phyloP scores from a whole-genome alignment of 768 basidiomycete species.

The Sutorius australiensis region DNA sequence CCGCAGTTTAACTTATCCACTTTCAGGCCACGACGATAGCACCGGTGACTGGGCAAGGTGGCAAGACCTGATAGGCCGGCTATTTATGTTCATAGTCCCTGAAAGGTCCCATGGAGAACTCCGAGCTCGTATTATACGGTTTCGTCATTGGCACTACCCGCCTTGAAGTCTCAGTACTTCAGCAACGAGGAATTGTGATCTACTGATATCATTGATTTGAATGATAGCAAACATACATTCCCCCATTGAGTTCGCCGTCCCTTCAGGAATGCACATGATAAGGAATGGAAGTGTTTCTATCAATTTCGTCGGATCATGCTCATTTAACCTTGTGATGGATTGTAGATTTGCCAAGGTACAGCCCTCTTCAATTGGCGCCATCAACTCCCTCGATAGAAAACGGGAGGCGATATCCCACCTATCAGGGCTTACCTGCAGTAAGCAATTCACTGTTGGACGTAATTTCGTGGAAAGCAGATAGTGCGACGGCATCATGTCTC shows the following conservation, averaged over 20 bases:
- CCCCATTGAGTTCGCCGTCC: no score
- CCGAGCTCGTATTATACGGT: not conserved
- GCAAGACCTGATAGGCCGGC: not conserved
- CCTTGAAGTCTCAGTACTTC: not conserved
- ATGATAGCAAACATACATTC: no score
- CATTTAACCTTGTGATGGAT: no score
- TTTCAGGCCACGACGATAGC: not conserved
- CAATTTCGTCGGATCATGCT: no score
- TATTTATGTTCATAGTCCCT: not conserved
- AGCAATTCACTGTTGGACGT: not conserved
- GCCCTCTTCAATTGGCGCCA: no score
- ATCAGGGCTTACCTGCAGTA: not conserved
- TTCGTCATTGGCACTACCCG: not conserved
- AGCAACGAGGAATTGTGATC: not conserved
- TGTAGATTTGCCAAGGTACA: no score
- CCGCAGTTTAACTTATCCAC: not conserved
- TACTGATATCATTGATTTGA: not conserved
- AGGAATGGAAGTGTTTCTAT: no score
- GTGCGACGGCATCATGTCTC: not conserved
- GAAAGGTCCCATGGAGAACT: not conserved
- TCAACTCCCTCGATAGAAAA: no score
- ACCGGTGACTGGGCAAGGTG: not conserved
- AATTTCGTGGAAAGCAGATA: not conserved
- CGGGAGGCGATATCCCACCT: not conserved
- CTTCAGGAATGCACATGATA: no score